A percentile compares a stretch with the other conserved stretches of the same genome.
These are phyloP conservation scores for Aphanomyces cochlioides DNA, from an alignment of 352 stramenopile genomes.

Conservation along the genomic window DNA sequence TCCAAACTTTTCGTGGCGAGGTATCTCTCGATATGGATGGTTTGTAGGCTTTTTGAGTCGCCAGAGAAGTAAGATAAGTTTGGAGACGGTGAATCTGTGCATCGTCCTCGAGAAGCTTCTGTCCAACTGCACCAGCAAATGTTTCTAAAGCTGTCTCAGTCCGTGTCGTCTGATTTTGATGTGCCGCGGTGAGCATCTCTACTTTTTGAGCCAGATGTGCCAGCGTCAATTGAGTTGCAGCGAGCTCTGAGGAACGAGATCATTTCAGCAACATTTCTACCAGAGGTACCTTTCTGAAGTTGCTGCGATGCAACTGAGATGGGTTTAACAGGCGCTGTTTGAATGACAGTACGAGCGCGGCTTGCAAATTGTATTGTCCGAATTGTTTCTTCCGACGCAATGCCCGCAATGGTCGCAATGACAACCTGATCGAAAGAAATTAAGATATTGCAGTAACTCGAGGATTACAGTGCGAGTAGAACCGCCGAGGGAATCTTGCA, in stretches of 20 bases:
- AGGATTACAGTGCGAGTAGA: conserved; percentile 81
- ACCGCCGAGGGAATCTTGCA: conserved; percentile 76
- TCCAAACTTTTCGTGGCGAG: not conserved
- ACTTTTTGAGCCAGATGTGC: conserved; percentile 12
- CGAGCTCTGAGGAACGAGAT: not conserved
- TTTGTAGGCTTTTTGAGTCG: not conserved
- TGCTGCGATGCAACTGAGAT: conserved; percentile 37
- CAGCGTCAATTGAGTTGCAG: not conserved
- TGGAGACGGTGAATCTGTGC: not conserved
- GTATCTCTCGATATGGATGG: not conserved
- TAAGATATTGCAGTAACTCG: too few relatives aligned
- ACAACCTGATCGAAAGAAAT: conserved; percentile 30
- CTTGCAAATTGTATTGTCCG: conserved; percentile 77
- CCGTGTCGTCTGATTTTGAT: conserved; percentile 59
- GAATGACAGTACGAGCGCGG: conserved; percentile 63
- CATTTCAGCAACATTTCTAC: not conserved
- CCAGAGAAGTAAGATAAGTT: not conserved
- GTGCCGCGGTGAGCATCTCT: conserved; percentile 48
- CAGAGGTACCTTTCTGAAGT: conserved; percentile 11
- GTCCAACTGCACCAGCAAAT: not conserved
- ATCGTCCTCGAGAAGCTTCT: not conserved
- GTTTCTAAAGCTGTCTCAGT: conserved; percentile 33
- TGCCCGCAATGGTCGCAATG: conserved; percentile 58
- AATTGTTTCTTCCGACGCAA: conserved; percentile 60
- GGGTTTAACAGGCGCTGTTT: conserved; percentile 60